Evolutionary conservation across 495 filamentous ascomycete species (phyloP).

Genomic region (Cairneyella variabilis): DNA sequence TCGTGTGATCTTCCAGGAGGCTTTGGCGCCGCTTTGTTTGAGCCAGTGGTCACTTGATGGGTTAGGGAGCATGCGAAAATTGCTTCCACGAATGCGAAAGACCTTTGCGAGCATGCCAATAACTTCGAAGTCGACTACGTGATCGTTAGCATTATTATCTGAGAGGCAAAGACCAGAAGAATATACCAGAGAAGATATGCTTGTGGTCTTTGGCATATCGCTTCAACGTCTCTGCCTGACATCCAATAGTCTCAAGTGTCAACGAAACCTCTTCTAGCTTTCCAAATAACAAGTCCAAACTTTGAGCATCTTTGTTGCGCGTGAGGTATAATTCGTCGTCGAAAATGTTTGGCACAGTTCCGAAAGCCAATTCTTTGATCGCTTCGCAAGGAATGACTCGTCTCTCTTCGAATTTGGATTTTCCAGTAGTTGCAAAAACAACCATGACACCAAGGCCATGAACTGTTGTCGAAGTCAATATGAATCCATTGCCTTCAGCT

Average conservation of each 20-base stretch:
- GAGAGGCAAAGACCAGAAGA: not conserved
- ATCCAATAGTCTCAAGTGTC: slow-evolving; percentile 42
- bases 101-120: slow-evolving; percentile 48
- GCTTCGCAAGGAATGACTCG: slow-evolving; percentile 41
- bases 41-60: slow-evolving; percentile 44
- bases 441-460: slow-evolving; percentile 44
- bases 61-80: slow-evolving; percentile 45
- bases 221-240: slow-evolving; percentile 37
- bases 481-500: slow-evolving; percentile 48
- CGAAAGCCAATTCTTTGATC: slow-evolving; percentile 45
- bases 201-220: slow-evolving; percentile 32
- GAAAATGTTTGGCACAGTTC: slow-evolving; percentile 43
- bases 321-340: slow-evolving; percentile 22
- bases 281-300: slow-evolving; percentile 35
- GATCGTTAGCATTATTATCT: slow-evolving; percentile 9
- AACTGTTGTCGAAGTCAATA: slow-evolving; percentile 38
- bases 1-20: slow-evolving; percentile 24
- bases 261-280: slow-evolving; percentile 36
- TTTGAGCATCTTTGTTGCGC: slow-evolving; percentile 26
- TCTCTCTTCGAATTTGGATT: slow-evolving; percentile 37
- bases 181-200: slow-evolving; percentile 46
- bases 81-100: slow-evolving; percentile 36
- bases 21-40: slow-evolving; percentile 28
- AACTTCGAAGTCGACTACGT: slow-evolving; percentile 45
- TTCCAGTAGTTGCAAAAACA: slow-evolving; percentile 38